Evolutionary conservation across 2,329 filamentous ascomycete genomes (phyloP), one percentile per base, ranked within the genome.

Genomic region (Paecilomyces sp.): DNA sequence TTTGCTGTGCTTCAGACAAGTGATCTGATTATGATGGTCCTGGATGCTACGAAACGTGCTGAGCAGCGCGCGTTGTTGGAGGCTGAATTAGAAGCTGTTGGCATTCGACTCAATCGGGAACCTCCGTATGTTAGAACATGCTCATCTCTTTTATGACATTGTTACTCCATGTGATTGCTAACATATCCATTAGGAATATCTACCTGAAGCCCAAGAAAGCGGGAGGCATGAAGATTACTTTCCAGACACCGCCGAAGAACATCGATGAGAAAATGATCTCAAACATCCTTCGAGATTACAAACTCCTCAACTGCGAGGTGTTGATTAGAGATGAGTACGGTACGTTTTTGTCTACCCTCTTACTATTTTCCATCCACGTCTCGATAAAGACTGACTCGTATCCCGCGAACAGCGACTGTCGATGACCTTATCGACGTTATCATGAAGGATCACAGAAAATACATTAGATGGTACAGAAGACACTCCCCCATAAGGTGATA

Each of bases 361-460:
- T 36, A 24, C 31, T 60, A 28, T 33, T 2, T 28, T 28, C 25
- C 6, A 28, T 30, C 2, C 31, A 13, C 5, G 15, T 12, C 28
- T 55, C 65, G 41, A 53, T 34, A 2, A 3, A 31, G 18, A 57
- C 30, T 22, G 18, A 61, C 31, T 57, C 24, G 59, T 59, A 25
- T 62, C 54, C 28, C 56, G 1, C 54, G 13, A 22, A 11, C 61
- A 85, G 91, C 89, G 50, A 97, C 94, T 0, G 92, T 99, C 36
- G 94, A 99, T 78, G 93, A 99, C 77, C 90, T 99, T 75, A 99
- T 99, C 79, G 94, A 99, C 75, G 92, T 97, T 62, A 97, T 99
- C 77, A 97, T 97, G 93, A 96, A 94, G 77, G 91, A 97, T 72
- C 94, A 99, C 80, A 83, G 94, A 72, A 99, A 96, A 76, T 99